Evolutionary conservation across 2,329 filamentous ascomycete genomes (phyloP).

Genomic region (Chrysoporthe puriensis): DNA sequence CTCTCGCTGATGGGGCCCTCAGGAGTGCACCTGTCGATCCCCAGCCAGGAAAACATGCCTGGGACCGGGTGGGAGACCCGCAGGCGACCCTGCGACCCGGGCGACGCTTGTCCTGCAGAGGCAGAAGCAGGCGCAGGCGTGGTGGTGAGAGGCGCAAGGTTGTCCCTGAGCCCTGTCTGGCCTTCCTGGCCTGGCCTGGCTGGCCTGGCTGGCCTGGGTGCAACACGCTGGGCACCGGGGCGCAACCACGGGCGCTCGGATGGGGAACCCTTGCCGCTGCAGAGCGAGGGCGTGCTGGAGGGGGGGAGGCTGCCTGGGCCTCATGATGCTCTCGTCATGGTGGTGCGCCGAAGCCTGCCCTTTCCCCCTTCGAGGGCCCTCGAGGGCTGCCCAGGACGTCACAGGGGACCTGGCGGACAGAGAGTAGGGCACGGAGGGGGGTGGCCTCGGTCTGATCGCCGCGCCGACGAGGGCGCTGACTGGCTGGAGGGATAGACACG

Average conservation of each 20-base stretch:
- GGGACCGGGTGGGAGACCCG: too few relatives aligned
- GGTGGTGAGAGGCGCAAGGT: not conserved
- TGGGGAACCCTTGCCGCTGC: slow-evolving; percentile 13
- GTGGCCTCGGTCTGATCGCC: not conserved
- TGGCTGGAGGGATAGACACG: not conserved
- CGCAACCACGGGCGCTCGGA: slow-evolving; percentile 9
- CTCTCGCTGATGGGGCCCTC: not conserved
- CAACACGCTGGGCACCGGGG: not conserved
- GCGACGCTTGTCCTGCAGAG: slow-evolving; percentile 13
- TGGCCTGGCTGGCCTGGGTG: not conserved
- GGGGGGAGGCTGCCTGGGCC: not conserved
- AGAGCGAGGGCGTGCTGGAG: not conserved
- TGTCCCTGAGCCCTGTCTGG: slow-evolving; percentile 11
- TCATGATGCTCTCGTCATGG: not conserved
- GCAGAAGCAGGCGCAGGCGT: not conserved
- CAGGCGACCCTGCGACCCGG: not conserved
- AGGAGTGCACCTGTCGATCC: too few relatives aligned
- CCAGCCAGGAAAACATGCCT: too few relatives aligned
- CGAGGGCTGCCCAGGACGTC: too few relatives aligned
- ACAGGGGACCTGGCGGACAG: not conserved
- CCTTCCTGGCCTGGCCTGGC: not conserved
- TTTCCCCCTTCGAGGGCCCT: too few relatives aligned
- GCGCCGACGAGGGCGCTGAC: not conserved
- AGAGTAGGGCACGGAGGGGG: not conserved
- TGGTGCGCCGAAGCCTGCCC: too few relatives aligned